phyloP scores from a whole-genome alignment of 177 flowering plant species.

The Tripterygium wilfordii region DNA sequence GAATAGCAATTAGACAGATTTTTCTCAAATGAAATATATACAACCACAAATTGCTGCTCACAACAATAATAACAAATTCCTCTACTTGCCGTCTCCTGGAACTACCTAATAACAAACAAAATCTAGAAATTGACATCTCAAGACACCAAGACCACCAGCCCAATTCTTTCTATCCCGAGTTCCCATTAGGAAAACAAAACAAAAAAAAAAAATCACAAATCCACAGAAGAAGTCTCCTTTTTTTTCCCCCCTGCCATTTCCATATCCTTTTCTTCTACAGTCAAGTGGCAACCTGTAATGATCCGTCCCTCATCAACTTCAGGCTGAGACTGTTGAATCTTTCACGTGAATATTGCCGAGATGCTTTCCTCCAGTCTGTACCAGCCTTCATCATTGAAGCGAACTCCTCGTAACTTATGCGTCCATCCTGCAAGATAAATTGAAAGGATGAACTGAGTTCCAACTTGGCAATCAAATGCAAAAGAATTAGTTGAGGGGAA shows the following conservation, averaged over 20 bases:
- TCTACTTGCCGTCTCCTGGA: too few relatives aligned
- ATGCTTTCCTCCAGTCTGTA: constrained; percentile 73
- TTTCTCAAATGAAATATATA: too few relatives aligned
- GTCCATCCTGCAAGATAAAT: constrained; percentile 61
- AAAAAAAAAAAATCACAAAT: not conserved
- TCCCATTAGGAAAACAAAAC: constrained; percentile 1
- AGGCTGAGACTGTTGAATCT: constrained; percentile 62
- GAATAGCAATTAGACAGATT: too few relatives aligned
- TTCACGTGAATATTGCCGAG: constrained; percentile 62
- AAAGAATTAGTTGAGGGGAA: too few relatives aligned
- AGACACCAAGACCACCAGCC: not conserved
- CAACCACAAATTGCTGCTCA: not conserved
- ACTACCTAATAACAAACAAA: constrained; percentile 7
- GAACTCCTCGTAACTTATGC: constrained; percentile 65
- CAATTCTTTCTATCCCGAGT: constrained; percentile 7
- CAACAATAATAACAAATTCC: too few relatives aligned
- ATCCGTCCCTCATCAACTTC: constrained; percentile 51
- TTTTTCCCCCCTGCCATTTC: not conserved
- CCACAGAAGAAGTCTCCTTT: not conserved
- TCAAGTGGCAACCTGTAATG: constrained; percentile 15
- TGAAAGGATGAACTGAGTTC: not conserved
- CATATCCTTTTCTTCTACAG: not conserved
- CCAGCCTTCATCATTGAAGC: constrained; percentile 72
- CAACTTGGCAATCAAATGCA: not conserved
- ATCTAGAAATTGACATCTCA: not conserved